Evolutionary conservation across 352 stramenopile species (phyloP).

Genomic region (Thraustochytrium sp.): DNA sequence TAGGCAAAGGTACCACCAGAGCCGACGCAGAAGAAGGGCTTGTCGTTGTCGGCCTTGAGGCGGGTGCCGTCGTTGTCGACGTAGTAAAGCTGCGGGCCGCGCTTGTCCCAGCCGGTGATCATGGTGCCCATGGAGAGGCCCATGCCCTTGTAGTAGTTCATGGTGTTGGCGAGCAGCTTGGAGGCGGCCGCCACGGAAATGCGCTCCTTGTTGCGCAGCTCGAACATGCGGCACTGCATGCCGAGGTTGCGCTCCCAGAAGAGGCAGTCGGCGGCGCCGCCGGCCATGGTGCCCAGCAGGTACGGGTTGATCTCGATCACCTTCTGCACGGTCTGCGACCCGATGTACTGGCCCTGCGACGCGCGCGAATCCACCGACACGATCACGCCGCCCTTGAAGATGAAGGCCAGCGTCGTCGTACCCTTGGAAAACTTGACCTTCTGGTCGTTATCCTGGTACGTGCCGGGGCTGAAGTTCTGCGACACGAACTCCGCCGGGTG

Average conservation of each 20-base stretch:
- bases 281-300: conserved; percentile 97
- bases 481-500: conserved; percentile 37
- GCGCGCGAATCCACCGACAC: conserved; percentile 97
- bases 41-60: conserved; percentile 84
- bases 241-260: conserved; percentile 99
- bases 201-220: conserved; percentile 97
- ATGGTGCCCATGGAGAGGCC: conserved; percentile 92
- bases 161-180: conserved; percentile 98
- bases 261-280: conserved; percentile 95
- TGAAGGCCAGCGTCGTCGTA: conserved; percentile 99
- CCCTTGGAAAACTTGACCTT: conserved; percentile 96
- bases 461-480: conserved; percentile 38
- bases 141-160: conserved; percentile 90
- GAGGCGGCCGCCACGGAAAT: conserved; percentile 96
- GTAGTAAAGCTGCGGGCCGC: conserved; percentile 96
- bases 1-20: conserved; percentile 98
- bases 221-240: conserved; percentile 89
- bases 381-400: conserved; percentile 96
- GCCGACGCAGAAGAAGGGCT: conserved; percentile 95
- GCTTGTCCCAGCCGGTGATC: conserved; percentile 98
- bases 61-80: conserved; percentile 99
- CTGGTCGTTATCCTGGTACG: conserved; percentile 90
- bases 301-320: conserved; percentile 99
- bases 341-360: conserved; percentile 97
- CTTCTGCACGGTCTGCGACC: conserved; percentile 97